Evolutionary conservation across 495 filamentous ascomycete species (phyloP).

Genomic region (Schizothecium vesticola): DNA sequence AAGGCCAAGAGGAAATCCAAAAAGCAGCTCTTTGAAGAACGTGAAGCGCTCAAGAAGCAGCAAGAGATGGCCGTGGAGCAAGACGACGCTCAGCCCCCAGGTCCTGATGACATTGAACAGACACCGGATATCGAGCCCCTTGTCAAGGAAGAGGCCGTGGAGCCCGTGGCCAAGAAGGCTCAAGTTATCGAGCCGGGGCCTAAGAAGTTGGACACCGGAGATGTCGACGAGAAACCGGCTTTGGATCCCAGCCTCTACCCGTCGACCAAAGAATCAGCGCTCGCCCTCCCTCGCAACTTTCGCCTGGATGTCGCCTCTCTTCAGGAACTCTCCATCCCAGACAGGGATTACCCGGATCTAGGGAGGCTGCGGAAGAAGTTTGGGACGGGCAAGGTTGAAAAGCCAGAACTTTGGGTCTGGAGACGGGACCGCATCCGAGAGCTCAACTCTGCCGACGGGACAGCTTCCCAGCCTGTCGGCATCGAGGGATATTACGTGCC

Average conservation of each 20-base stretch:
- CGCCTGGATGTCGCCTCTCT: slow-evolving; percentile 32
- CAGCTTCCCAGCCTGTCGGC: slow-evolving; percentile 39
- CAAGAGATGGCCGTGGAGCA: slow-evolving; percentile 38
- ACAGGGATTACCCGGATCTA: slow-evolving; percentile 72
- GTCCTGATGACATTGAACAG: slow-evolving; percentile 27
- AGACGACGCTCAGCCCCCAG: slow-evolving; percentile 28
- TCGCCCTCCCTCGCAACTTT: slow-evolving; percentile 29
- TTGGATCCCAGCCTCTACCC: slow-evolving; percentile 38
- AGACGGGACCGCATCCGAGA: slow-evolving; percentile 84
- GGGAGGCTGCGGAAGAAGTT: slow-evolving; percentile 79
- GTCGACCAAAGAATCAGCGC: slow-evolving; percentile 18
- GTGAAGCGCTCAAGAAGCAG: slow-evolving; percentile 53
- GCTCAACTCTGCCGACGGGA: slow-evolving; percentile 53
- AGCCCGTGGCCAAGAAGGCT: not conserved
- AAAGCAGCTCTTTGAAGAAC: slow-evolving; percentile 66
- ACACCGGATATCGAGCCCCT: slow-evolving; percentile 17
- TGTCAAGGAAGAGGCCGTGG: not conserved
- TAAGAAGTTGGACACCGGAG: slow-evolving; percentile 22
- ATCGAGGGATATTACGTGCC: slow-evolving; percentile 91
- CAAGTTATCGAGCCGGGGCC: slow-evolving; percentile 7
- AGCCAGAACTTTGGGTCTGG: slow-evolving; percentile 78
- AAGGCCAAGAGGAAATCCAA: slow-evolving; percentile 65
- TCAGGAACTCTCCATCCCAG: slow-evolving; percentile 45
- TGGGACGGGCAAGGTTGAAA: slow-evolving; percentile 50
- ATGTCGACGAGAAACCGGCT: slow-evolving; percentile 23